These are phyloP conservation scores for Cornus controversa DNA, from an alignment of 148 eudicot species.

Conservation along the genomic window DNA sequence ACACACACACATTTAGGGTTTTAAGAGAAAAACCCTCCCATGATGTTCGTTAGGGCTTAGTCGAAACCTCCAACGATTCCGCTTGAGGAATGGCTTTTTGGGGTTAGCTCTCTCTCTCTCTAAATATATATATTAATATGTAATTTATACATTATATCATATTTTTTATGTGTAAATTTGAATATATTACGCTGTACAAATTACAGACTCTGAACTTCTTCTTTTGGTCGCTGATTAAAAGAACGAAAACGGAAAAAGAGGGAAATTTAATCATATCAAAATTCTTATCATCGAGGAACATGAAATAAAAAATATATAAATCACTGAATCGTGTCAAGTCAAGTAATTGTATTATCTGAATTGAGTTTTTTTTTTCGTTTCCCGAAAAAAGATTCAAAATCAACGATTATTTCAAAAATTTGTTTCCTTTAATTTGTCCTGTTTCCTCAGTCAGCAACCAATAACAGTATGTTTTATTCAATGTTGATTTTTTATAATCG, in stretches of 20 bases:
- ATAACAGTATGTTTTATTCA: background rate
- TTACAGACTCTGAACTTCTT: background rate
- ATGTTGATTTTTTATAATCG: no score
- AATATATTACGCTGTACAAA: background rate
- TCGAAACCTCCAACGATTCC: background rate
- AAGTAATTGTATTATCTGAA: background rate
- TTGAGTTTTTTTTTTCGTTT: background rate
- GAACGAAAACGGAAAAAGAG: background rate
- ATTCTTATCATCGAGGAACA: background rate
- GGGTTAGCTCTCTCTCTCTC: slow-evolving; percentile 26
- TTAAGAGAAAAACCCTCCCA: background rate
- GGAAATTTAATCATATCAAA: background rate
- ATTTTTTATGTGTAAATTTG: no score
- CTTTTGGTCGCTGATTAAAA: background rate
- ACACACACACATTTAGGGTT: background rate
- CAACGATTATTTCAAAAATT: no score
- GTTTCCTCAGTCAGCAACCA: background rate
- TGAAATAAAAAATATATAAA: no score
- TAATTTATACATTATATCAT: no score
- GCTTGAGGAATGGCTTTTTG: slow-evolving; percentile 31
- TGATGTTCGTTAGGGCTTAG: background rate
- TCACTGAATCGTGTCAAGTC: background rate
- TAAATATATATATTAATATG: background rate
- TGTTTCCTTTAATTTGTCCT: no score
- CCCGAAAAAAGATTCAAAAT: no score